Conservation (phyloP, 108 stramenopile species). For the Pseudonitzschia pungens region DNA sequence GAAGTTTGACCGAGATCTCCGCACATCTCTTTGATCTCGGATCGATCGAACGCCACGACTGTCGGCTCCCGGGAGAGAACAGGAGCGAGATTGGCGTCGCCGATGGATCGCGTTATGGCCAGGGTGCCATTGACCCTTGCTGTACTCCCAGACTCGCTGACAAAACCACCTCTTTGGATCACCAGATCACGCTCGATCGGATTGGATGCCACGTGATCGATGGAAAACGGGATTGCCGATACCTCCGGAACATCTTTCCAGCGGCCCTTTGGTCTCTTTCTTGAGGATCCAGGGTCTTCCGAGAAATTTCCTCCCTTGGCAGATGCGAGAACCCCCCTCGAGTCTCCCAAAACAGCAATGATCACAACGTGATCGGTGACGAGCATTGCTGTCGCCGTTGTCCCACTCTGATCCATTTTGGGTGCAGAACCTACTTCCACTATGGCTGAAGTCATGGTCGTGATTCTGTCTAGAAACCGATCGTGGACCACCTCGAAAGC, state of each 20-base stretch:
- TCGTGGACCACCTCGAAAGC: constrained; percentile 67
- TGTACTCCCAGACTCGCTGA: constrained; percentile 62
- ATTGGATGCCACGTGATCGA: constrained; percentile 84
- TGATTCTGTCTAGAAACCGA: constrained; percentile 53
- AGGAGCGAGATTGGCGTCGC: constrained; percentile 64
- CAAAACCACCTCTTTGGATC: constrained; percentile 61
- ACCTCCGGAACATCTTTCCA: constrained; percentile 17
- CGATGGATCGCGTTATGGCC: constrained; percentile 87
- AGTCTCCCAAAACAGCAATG: constrained; percentile 91
- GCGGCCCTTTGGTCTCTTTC: neutral
- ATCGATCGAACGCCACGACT: constrained; percentile 53
- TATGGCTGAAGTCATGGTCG: constrained; percentile 48
- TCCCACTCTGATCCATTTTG: constrained; percentile 78
- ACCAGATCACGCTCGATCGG: constrained; percentile 59
- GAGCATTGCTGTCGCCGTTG: constrained; percentile 74
- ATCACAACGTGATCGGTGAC: constrained; percentile 67
- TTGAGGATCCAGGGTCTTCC: neutral
- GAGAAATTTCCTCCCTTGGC: constrained; percentile 9
- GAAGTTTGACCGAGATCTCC: constrained; percentile 17
- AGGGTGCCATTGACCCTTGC: constrained; percentile 87
- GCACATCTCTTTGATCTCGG: constrained; percentile 45
- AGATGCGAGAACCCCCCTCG: constrained; percentile 79
- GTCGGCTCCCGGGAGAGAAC: constrained; percentile 65
- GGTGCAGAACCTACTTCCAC: constrained; percentile 74
- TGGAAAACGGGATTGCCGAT: constrained; percentile 69